Conservation (phyloP, 306 rosid genomes). For the Sindora glabra region DNA sequence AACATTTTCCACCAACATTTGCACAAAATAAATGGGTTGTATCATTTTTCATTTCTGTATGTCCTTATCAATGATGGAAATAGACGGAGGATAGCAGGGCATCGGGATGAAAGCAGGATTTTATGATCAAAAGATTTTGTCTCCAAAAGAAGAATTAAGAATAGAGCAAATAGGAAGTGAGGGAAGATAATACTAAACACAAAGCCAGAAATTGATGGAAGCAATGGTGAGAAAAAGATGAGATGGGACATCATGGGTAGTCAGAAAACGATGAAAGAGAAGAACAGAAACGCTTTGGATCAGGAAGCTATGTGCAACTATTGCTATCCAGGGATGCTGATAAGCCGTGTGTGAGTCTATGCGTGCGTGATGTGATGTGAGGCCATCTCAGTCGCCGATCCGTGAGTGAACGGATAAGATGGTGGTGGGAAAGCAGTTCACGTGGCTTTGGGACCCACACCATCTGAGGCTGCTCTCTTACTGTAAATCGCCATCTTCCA, state of each 20-base stretch:
- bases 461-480: slow-evolving; percentile 15
- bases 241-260: too few relatives aligned
- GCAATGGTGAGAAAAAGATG: too few relatives aligned
- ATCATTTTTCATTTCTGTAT: neutral
- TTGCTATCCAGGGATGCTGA: too few relatives aligned
- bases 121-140: neutral
- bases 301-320: too few relatives aligned
- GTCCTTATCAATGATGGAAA: neutral
- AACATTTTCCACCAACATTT: neutral
- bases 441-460: slow-evolving; percentile 35
- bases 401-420: slow-evolving; percentile 40
- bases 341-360: too few relatives aligned
- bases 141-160: neutral
- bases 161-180: neutral
- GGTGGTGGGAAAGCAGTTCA: slow-evolving; percentile 15
- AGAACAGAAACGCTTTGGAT: too few relatives aligned
- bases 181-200: too few relatives aligned
- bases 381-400: neutral
- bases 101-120: neutral
- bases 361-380: slow-evolving; percentile 12
- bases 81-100: neutral
- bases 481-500: neutral
- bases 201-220: too few relatives aligned
- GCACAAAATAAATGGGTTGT: neutral
- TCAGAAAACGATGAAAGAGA: too few relatives aligned